A percentile compares a stretch with the other conserved stretches of the same genome.
Evolutionary conservation across 805 yeast species (phyloP).

Genomic region (Candida andamanensis): DNA sequence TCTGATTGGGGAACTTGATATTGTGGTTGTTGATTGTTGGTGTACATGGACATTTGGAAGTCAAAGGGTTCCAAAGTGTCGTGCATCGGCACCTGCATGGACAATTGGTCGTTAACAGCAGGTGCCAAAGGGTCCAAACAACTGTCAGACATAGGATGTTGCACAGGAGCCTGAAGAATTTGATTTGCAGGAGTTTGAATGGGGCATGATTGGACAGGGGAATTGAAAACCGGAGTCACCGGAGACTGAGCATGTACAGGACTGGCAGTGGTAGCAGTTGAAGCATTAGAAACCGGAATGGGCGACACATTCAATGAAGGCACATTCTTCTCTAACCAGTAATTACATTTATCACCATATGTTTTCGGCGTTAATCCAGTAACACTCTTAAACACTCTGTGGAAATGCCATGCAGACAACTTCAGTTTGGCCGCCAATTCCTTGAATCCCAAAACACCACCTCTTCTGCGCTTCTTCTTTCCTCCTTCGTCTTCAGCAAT

Average conservation of each 20-base stretch:
- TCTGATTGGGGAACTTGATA: not conserved
- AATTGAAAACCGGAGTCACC: no score
- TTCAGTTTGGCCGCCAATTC: slow-evolving; percentile 82
- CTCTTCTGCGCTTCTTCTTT: slow-evolving; percentile 54
- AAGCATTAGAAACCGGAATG: slow-evolving; percentile 8
- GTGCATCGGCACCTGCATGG: no score
- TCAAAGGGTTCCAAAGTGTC: no score
- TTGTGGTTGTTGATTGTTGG: slow-evolving; percentile 1
- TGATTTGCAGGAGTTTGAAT: no score
- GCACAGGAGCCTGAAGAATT: no score
- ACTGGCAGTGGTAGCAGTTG: no score
- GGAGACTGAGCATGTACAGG: no score
- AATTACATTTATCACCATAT: slow-evolving; percentile 80
- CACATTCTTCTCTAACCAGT: slow-evolving; percentile 39
- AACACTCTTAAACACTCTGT: slow-evolving; percentile 80
- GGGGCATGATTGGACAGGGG: no score
- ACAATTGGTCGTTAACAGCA: no score
- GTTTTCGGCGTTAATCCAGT: slow-evolving; percentile 86
- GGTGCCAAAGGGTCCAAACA: no score
- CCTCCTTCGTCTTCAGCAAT: slow-evolving; percentile 14
- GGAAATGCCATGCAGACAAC: slow-evolving; percentile 89
- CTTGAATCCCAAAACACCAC: slow-evolving; percentile 78
- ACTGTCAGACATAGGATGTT: no score
- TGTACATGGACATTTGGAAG: no score
- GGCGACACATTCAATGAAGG: slow-evolving; percentile 16